Percentiles rank a stretch among this genome's conserved stretches.
Evolutionary conservation across 2,329 filamentous ascomycete genomes (phyloP).

Genomic region (Trichoderma pleuroti): DNA sequence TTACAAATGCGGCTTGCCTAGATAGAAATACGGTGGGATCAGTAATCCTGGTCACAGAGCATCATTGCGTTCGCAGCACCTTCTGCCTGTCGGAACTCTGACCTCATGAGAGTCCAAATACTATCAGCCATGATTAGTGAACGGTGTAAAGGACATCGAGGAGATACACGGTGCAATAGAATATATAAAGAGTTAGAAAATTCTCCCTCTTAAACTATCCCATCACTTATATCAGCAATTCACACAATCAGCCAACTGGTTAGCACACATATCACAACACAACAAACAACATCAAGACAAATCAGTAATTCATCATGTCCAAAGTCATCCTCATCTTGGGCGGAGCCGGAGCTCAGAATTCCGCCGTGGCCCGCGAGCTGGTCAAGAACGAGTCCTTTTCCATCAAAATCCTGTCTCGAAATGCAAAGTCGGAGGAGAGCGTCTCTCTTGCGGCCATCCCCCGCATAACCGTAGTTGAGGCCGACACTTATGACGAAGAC

Average conservation of each 20-base stretch:
- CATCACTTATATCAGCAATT: neutral
- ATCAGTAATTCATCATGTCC: neutral
- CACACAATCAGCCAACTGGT: neutral
- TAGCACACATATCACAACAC: neutral
- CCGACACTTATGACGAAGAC: constrained; percentile 18
- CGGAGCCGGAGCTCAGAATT: constrained; percentile 8
- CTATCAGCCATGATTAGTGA: neutral
- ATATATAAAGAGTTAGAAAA: neutral
- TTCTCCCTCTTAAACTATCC: neutral
- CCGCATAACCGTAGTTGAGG: constrained; percentile 13
- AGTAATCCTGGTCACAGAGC: neutral
- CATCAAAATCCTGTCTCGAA: neutral
- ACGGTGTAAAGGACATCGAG: neutral
- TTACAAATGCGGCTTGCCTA: neutral
- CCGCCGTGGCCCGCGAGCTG: neutral
- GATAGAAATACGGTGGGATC: neutral
- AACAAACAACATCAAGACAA: neutral
- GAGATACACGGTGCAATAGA: neutral
- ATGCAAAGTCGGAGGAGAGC: neutral
- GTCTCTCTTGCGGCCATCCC: neutral
- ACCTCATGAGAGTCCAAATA: neutral
- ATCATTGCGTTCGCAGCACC: neutral
- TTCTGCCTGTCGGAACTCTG: neutral
- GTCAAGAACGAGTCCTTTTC: neutral
- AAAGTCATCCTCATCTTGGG: constrained; percentile 11